Base-by-base conservation (phyloP, 2,329 filamentous ascomycete genomes). In the Epichloe sp. region DNA sequence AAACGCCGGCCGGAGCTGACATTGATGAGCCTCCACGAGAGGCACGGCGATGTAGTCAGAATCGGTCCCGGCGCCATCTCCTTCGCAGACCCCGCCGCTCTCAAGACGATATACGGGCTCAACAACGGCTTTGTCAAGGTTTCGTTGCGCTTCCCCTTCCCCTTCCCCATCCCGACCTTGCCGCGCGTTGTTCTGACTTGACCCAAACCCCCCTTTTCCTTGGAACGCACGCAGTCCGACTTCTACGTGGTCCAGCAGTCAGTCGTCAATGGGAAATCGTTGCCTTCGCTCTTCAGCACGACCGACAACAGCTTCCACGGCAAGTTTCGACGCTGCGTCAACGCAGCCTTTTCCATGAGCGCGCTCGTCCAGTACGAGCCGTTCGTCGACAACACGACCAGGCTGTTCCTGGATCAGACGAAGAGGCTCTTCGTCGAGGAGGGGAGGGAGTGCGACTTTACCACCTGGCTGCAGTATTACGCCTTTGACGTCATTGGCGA, bases 401-500 rank as follows among this genome's bases (percentile, higher is more conserved):
- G 17, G 17, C n/a, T 40, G 10, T 40, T 40, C 38, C 38, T 40
- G 15, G 38, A 40, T 40, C 38, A 40, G 11, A 40, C 38, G 6
- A 17, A 19, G 4, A 40, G 17, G 15, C 38, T 40, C 15, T 40
- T 40, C 14, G n/a, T 40, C 14, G 38, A 17, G 3, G 11, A 17
- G 0, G 15, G 2, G 15, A 15, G 6, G 10, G 38, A 1, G 14
- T 40, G 38, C 38, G 78, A 86, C 60, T 83, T 88, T 51, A 79
- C 80, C 1, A 71, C 74, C 46, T 72, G 68, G 67, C 60, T 75
- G 31, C 72, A 75, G 53, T 74, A 64, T 54, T 76, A 70, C 50
- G 72, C 71, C 0, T 73, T 74, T 43, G 71, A 77, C 52, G 73
- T 77, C 2, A 76, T 79, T 36, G 72, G 73, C 2, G 65, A 71